A percentile compares a stretch with the other conserved stretches of the same genome.
These are phyloP conservation scores for Angomonas desouzai DNA, from an alignment of 208 protist species.

Conservation along the genomic window DNA sequence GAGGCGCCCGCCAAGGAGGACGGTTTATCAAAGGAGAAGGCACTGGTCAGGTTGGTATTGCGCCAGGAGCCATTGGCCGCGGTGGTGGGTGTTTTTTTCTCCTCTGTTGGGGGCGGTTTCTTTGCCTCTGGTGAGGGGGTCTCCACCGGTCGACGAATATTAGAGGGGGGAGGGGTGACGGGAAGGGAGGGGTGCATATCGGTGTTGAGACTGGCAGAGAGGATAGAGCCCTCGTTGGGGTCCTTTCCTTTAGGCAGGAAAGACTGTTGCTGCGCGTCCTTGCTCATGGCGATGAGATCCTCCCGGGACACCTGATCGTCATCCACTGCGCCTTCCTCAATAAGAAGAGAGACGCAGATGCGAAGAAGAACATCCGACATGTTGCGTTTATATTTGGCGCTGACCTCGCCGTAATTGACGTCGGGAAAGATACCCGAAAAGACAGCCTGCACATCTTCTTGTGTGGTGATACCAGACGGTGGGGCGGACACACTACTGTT, in stretches of 20 bases:
- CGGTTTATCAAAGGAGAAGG: constrained; percentile 8
- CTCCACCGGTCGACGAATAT: not conserved
- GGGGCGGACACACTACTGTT: not conserved
- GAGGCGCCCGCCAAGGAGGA: not conserved
- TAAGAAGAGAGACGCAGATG: constrained; percentile 30
- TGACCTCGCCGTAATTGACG: constrained; percentile 55
- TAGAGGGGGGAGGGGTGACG: not conserved
- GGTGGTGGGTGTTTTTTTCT: not conserved
- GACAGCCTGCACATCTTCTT: constrained; percentile 21
- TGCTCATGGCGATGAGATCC: constrained; percentile 5
- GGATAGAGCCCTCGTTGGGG: not conserved
- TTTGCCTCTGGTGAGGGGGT: not conserved
- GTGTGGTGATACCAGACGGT: constrained; percentile 4
- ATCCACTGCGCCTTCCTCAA: constrained; percentile 11
- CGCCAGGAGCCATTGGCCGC: not conserved
- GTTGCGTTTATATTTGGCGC: constrained; percentile 24
- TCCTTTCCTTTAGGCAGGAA: not conserved
- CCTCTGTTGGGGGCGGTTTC: not conserved
- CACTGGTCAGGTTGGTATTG: not conserved
- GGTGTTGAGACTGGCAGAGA: not conserved
- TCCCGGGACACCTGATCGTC: constrained; percentile 3
- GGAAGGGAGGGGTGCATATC: not conserved
- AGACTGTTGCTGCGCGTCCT: not conserved
- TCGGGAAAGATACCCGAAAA: constrained; percentile 34
- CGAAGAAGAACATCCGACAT: constrained; percentile 24